Conservation (phyloP, 805 yeast species). For the Kazachstania viticola region DNA sequence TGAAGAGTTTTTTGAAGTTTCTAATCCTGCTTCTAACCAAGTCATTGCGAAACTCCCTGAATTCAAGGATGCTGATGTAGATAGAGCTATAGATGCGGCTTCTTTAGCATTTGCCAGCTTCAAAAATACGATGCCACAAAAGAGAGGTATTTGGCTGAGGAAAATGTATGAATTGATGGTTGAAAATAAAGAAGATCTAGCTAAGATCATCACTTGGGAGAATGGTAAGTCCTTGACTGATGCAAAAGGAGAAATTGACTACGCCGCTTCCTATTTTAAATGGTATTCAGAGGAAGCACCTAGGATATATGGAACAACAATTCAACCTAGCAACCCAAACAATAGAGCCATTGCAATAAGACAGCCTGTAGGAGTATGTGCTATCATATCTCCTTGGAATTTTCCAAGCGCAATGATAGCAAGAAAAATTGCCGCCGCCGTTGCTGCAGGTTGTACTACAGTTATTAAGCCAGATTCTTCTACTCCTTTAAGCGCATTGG, state of each 20-base stretch:
- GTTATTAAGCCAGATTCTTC: slow-evolving; percentile 51
- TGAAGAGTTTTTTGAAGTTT: slow-evolving; percentile 45
- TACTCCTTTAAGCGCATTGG: slow-evolving; percentile 51
- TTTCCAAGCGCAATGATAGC: slow-evolving; percentile 61
- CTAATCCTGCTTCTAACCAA: slow-evolving; percentile 65
- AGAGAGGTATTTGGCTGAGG: slow-evolving; percentile 41
- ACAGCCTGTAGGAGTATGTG: slow-evolving; percentile 56
- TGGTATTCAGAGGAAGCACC: slow-evolving; percentile 74
- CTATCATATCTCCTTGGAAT: slow-evolving; percentile 55
- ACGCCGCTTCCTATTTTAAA: slow-evolving; percentile 66
- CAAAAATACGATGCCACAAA: slow-evolving; percentile 37
- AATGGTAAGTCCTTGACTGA: slow-evolving; percentile 48
- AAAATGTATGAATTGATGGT: slow-evolving; percentile 39
- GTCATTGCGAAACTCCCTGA: slow-evolving; percentile 49
- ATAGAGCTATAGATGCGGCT: slow-evolving; percentile 41
- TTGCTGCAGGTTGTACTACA: slow-evolving; percentile 55
- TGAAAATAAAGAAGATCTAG: slow-evolving; percentile 47
- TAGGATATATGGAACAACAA: slow-evolving; percentile 43
- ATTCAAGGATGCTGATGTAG: slow-evolving; percentile 48
- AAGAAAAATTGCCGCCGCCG: slow-evolving; percentile 52
- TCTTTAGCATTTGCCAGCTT: slow-evolving; percentile 34
- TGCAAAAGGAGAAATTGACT: slow-evolving; percentile 43
- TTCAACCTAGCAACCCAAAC: slow-evolving; percentile 40
- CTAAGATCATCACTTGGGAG: slow-evolving; percentile 45
- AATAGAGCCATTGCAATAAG: slow-evolving; percentile 43